phyloP scores from a whole-genome alignment of 2,329 filamentous ascomycete species.

The Nigrograna mackinnonii region DNA sequence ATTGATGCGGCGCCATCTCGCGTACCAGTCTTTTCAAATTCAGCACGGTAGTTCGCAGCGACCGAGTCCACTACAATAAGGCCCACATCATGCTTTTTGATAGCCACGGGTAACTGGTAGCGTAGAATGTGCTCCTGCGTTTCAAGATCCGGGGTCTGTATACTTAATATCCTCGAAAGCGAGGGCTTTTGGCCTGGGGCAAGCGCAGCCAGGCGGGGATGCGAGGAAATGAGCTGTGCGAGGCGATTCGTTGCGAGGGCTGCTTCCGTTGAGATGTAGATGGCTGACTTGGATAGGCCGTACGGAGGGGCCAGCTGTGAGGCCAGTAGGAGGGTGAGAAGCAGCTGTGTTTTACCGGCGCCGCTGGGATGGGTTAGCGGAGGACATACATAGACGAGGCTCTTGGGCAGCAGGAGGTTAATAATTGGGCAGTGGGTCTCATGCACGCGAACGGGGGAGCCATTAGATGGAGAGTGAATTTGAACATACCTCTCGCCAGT shows the following conservation, averaged over 20 bases:
- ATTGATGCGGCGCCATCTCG: slow-evolving; percentile 54
- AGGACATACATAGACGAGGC: not conserved
- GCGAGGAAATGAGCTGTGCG: slow-evolving; percentile 71
- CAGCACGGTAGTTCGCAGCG: slow-evolving; percentile 92
- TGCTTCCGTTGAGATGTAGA: slow-evolving; percentile 95
- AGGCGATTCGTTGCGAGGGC: slow-evolving; percentile 81
- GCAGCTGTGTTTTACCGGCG: slow-evolving; percentile 92
- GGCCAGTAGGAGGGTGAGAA: slow-evolving; percentile 81
- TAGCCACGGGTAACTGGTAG: slow-evolving; percentile 87
- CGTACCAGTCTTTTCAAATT: slow-evolving; percentile 67
- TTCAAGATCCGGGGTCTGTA: slow-evolving; percentile 86
- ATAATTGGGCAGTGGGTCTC: no score
- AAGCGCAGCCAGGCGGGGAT: slow-evolving; percentile 62
- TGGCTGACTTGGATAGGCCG: slow-evolving; percentile 72
- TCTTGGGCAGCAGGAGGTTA: no score
- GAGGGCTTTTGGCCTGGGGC: slow-evolving; percentile 57
- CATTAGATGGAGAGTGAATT: not conserved
- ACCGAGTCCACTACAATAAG: slow-evolving; percentile 89
- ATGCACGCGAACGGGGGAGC: no score
- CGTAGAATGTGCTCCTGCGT: slow-evolving; percentile 92
- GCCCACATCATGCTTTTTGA: slow-evolving; percentile 75
- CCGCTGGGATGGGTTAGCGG: slow-evolving; percentile 58
- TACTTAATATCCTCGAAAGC: slow-evolving; percentile 76
- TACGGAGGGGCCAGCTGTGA: slow-evolving; percentile 77
- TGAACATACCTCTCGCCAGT: slow-evolving; percentile 77